phyloP scores from a whole-genome alignment of 2,329 filamentous ascomycete genomes.

The Hypocreales sp. region DNA sequence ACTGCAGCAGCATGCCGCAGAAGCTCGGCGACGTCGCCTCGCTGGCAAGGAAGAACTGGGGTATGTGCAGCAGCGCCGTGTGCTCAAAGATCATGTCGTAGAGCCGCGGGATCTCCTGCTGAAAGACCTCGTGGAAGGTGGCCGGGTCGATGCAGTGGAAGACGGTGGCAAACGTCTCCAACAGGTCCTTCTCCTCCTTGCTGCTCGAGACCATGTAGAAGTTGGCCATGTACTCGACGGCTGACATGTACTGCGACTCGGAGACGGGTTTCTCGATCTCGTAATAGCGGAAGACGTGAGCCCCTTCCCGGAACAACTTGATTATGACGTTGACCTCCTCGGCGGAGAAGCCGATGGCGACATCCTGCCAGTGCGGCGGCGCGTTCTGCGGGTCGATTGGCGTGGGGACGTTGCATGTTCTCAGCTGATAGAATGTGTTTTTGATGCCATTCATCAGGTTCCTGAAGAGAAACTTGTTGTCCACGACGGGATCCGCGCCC shows the following conservation, averaged over 20 bases:
- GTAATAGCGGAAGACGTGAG: slow-evolving; percentile 94
- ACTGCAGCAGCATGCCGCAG: slow-evolving; percentile 93
- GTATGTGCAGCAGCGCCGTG: slow-evolving; percentile 81
- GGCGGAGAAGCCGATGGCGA: slow-evolving; percentile 90
- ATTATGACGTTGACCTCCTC: slow-evolving; percentile 95
- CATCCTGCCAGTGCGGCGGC: slow-evolving; percentile 84
- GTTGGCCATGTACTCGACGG: slow-evolving; percentile 84
- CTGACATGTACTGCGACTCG: slow-evolving; percentile 62
- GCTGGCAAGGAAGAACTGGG: slow-evolving; percentile 96
- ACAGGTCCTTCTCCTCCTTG: slow-evolving; percentile 91
- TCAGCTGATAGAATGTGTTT: slow-evolving; percentile 89
- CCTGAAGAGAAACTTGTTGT: slow-evolving; percentile 97
- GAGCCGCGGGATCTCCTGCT: slow-evolving; percentile 88
- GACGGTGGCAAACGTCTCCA: slow-evolving; percentile 95
- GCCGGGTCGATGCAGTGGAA: slow-evolving; percentile 98
- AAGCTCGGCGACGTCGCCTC: slow-evolving; percentile 96
- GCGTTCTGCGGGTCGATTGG: slow-evolving; percentile 63
- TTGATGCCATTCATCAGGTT: slow-evolving; percentile 93
- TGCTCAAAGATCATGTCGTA: slow-evolving; percentile 99
- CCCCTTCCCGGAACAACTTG: slow-evolving; percentile 93
- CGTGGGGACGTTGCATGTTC: slow-evolving; percentile 66
- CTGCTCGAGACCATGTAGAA: slow-evolving; percentile 88
- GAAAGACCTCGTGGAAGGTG: slow-evolving; percentile 96
- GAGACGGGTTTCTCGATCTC: slow-evolving; percentile 65
- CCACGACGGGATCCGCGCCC: slow-evolving; percentile 75